Conservation (phyloP, 441 rosid genomes). For the Viola pubescens region DNA sequence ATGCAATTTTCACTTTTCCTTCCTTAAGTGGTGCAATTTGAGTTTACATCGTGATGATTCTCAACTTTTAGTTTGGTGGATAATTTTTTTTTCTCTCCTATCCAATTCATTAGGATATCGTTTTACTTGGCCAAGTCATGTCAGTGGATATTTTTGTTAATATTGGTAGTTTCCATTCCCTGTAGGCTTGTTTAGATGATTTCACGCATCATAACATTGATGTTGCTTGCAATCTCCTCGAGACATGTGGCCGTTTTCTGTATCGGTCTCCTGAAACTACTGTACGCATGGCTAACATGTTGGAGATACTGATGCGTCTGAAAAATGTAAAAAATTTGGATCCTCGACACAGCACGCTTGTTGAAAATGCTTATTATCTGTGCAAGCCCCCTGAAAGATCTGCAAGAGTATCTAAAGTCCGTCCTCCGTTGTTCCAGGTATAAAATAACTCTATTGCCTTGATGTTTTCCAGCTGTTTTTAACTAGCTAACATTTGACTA, state of each 20-base stretch:
- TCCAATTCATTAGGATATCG: no score
- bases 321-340: constrained; percentile 99
- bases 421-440: constrained; percentile 96
- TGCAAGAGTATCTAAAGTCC: constrained; percentile 81
- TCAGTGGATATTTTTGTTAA: no score
- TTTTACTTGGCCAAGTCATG: no score
- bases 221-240: constrained; percentile 96
- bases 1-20: no score
- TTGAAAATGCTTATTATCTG: constrained; percentile 98
- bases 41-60: no score
- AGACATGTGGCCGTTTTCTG: constrained; percentile 98
- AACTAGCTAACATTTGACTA: neutral
- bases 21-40: no score
- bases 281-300: constrained; percentile 91
- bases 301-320: constrained; percentile 99
- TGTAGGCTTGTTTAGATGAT: constrained; percentile 95
- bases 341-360: constrained; percentile 97
- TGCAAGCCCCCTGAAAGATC: constrained; percentile 99
- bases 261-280: constrained; percentile 97
- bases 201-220: constrained; percentile 99
- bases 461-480: neutral
- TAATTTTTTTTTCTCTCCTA: no score
- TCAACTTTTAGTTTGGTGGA: no score
- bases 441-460: constrained; percentile 5
- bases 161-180: constrained; percentile 14